Evolutionary conservation across 805 yeast genomes (phyloP).

Genomic region (Ogataea pilisensis): DNA sequence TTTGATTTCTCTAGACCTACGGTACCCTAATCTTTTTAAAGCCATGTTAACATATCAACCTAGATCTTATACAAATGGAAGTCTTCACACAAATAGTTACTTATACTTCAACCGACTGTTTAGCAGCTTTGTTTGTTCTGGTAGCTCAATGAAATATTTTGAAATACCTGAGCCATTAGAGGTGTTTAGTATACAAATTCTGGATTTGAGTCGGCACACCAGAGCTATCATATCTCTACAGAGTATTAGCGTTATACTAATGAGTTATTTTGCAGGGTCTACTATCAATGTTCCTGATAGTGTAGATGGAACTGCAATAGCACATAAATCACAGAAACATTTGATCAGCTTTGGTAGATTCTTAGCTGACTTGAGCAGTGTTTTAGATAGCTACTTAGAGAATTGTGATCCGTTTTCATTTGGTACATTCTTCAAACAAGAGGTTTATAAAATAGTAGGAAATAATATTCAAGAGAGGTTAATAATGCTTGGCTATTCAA

Average conservation of each 20-base stretch:
- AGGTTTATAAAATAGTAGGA: conserved; percentile 13
- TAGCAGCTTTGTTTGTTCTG: conserved; percentile 14
- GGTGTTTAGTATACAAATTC: conserved; percentile 12
- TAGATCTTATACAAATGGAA: not conserved
- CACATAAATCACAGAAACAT: conserved; percentile 6
- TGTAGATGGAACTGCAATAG: not conserved
- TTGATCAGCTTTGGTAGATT: conserved; percentile 10
- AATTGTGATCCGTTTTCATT: conserved; percentile 12
- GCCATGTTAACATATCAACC: conserved; percentile 12
- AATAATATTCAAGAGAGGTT: conserved; percentile 7
- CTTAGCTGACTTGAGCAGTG: conserved; percentile 10
- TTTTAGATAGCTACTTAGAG: conserved; percentile 10
- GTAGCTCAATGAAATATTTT: conserved; percentile 9
- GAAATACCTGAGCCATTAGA: conserved; percentile 20
- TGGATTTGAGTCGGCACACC: conserved; percentile 11
- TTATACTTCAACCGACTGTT: conserved; percentile 17
- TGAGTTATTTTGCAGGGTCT: conserved; percentile 12
- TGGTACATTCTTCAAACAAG: conserved; percentile 13
- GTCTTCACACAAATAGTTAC: conserved; percentile 3
- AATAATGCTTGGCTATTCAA: not conserved
- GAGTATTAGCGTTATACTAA: conserved; percentile 14
- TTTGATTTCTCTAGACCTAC: conserved; percentile 12
- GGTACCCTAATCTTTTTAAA: conserved; percentile 18
- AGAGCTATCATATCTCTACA: conserved; percentile 13
- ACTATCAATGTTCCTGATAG: conserved; percentile 7